Conservation (phyloP, 1,284 basidiomycete species). For the Mrakiaceae sp. region DNA sequence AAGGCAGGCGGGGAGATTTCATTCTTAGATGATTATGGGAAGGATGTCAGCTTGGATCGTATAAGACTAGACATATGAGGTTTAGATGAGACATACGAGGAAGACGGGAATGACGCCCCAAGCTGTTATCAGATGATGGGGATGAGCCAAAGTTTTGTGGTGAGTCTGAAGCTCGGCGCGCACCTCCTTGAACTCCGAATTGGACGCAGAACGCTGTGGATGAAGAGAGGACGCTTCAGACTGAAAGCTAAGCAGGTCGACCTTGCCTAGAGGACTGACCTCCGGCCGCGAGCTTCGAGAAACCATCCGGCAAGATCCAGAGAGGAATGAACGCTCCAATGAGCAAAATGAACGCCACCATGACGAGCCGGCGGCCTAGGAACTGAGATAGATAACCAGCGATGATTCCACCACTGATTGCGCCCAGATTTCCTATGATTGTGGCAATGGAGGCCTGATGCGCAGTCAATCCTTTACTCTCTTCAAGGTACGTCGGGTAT, state of each 20-base stretch:
- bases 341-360: slow-evolving; percentile 29
- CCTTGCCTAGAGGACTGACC: slow-evolving; percentile 21
- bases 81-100: neutral
- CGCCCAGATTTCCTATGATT: slow-evolving; percentile 49
- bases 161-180: slow-evolving; percentile 34
- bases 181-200: slow-evolving; percentile 60
- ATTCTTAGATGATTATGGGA: slow-evolving; percentile 26
- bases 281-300: slow-evolving; percentile 29
- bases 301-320: slow-evolving; percentile 62
- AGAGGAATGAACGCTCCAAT: slow-evolving; percentile 30
- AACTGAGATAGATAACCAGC: slow-evolving; percentile 73
- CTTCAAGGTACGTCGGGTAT: slow-evolving; percentile 55
- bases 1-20: slow-evolving; percentile 89
- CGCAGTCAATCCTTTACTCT: slow-evolving; percentile 32
- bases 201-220: slow-evolving; percentile 62
- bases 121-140: slow-evolving; percentile 20
- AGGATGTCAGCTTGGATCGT: too few species aligned
- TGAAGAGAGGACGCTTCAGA: neutral
- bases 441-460: slow-evolving; percentile 68
- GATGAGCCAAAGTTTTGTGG: too few species aligned
- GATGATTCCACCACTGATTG: slow-evolving; percentile 62
- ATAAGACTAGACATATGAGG: too few species aligned
- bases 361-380: slow-evolving; percentile 64
- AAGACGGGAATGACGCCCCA: slow-evolving; percentile 36
- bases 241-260: slow-evolving; percentile 5